Conservation (phyloP, 257 asterid genomes). For the Verbena officinalis region DNA sequence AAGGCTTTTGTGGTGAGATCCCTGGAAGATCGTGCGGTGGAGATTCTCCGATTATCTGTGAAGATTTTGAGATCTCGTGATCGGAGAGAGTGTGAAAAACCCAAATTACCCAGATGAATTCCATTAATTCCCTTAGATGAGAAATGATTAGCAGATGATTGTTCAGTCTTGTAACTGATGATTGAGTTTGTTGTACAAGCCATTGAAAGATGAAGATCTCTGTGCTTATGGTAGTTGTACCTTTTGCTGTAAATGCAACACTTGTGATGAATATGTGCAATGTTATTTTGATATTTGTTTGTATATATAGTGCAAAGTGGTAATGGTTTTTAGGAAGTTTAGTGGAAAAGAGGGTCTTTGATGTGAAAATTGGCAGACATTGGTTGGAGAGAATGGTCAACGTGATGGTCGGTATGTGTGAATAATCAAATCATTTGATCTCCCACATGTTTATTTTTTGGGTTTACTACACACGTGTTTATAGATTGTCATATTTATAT, state of each 20-base stretch:
- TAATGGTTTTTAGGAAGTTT: too few relatives aligned
- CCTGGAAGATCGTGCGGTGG: conserved; percentile 24
- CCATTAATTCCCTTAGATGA: conserved; percentile 9
- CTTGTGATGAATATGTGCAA: neutral
- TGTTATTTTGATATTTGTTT: neutral
- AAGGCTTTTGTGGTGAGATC: conserved; percentile 38
- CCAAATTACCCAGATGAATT: conserved; percentile 16
- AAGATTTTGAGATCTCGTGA: conserved; percentile 29
- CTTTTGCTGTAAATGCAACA: neutral
- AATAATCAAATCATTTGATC: neutral
- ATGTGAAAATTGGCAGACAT: neutral
- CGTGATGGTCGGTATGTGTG: conserved; percentile 5
- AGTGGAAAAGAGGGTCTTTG: neutral
- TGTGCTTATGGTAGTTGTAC: conserved; percentile 26
- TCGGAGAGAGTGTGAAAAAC: conserved; percentile 34
- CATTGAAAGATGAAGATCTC: conserved; percentile 20
- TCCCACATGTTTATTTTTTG: conserved; percentile 15
- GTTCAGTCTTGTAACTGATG: neutral
- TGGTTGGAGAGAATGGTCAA: neutral
- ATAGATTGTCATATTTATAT: too few relatives aligned
- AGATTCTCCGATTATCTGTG: conserved; percentile 3
- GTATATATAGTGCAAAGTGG: too few relatives aligned
- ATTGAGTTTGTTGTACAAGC: conserved; percentile 36
- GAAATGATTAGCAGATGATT: conserved; percentile 17
- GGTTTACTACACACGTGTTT: too few relatives aligned